Percentiles rank a stretch among this genome's conserved stretches.
These are phyloP conservation scores for Oemleria cerasiformis DNA, from an alignment of 306 rosid genomes.

Conservation along the genomic window DNA sequence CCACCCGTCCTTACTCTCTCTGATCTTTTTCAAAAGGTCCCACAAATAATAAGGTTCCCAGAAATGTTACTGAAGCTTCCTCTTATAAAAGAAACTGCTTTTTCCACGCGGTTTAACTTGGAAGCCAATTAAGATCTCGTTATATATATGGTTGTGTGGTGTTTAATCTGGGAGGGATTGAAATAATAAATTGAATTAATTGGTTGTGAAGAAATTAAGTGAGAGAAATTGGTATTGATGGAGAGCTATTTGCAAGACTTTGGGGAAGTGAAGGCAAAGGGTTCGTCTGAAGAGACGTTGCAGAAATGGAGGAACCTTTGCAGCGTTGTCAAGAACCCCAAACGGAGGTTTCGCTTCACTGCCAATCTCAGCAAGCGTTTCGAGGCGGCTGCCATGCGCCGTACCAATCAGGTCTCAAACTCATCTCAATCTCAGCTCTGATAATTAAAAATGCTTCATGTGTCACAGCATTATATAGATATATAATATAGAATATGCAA, in stretches of 20 bases:
- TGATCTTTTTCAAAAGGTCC: background rate
- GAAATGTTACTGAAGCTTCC: slow-evolving; percentile 20
- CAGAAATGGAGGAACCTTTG: slow-evolving; percentile 72
- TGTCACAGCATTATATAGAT: background rate
- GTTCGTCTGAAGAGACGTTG: slow-evolving; percentile 65
- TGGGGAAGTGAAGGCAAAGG: slow-evolving; percentile 55
- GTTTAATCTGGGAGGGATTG: background rate
- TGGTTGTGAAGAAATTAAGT: background rate
- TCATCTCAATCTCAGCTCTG: no score
- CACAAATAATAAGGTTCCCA: background rate
- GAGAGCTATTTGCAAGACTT: slow-evolving; percentile 64
- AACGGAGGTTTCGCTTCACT: slow-evolving; percentile 80
- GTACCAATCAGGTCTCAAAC: slow-evolving; percentile 53
- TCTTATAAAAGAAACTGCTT: background rate
- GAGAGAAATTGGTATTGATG: slow-evolving; percentile 18
- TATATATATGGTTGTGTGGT: background rate
- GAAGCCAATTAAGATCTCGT: background rate
- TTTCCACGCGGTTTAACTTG: slow-evolving; percentile 1
- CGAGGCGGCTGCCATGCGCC: slow-evolving; percentile 87
- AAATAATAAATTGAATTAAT: background rate
- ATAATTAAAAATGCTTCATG: background rate
- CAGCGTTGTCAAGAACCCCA: slow-evolving; percentile 66
- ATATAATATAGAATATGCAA: no score
- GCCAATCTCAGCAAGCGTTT: slow-evolving; percentile 70
- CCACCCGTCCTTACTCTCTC: slow-evolving; percentile 4